These are phyloP conservation scores for Populus simonii DNA, from an alignment of 345 rosid species.

Conservation along the genomic window DNA sequence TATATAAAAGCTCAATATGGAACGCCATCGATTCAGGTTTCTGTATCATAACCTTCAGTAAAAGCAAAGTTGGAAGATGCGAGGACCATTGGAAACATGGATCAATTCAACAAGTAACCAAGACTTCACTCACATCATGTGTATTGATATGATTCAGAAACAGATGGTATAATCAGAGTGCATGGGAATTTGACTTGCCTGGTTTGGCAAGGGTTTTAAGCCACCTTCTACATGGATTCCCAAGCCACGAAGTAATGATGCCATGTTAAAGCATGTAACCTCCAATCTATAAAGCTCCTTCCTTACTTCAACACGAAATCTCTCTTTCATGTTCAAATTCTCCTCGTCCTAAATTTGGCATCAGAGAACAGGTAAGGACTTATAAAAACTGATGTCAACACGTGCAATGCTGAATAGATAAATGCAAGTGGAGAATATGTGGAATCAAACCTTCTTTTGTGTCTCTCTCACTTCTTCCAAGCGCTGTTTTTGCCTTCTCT, in stretches of 20 bases:
- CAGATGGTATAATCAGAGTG: neutral
- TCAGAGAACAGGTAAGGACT: neutral
- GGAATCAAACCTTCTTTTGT: slow-evolving; percentile 64
- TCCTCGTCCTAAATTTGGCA: slow-evolving; percentile 61
- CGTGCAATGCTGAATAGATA: neutral
- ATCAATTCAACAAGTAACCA: neutral
- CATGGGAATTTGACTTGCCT: slow-evolving; percentile 43
- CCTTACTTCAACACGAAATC: slow-evolving; percentile 51
- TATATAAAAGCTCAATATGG: neutral
- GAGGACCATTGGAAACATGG: neutral
- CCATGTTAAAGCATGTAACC: slow-evolving; percentile 55
- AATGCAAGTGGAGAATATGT: neutral
- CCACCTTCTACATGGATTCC: slow-evolving; percentile 66
- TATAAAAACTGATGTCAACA: neutral
- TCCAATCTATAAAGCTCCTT: slow-evolving; percentile 64
- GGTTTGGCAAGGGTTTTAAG: slow-evolving; percentile 41
- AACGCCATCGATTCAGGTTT: neutral
- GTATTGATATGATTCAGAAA: neutral
- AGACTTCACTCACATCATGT: neutral
- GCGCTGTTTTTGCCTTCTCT: slow-evolving; percentile 80
- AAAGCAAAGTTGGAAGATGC: neutral
- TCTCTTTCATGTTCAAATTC: slow-evolving; percentile 69
- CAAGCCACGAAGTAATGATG: slow-evolving; percentile 69
- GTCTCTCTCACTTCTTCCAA: slow-evolving; percentile 83
- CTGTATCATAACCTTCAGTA: neutral